Base-by-base conservation (phyloP, 768 basidiomycete genomes). In the Xerocomellus intermedius region DNA sequence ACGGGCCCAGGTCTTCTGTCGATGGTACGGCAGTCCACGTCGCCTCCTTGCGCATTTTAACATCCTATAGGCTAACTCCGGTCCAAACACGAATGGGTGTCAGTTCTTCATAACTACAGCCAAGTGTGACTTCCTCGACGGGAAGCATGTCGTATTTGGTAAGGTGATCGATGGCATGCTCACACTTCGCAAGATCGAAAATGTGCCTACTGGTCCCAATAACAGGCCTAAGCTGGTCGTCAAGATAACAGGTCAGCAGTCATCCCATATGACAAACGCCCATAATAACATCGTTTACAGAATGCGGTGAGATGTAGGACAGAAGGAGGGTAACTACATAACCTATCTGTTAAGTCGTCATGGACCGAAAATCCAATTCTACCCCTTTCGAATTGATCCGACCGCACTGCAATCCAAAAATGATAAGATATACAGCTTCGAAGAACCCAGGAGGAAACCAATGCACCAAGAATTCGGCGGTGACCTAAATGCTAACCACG, bases 61-160 rank as follows among this genome's bases (percentile, higher is more conserved):
- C 45, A 2, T 51, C 22, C 22, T 50, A 30, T 63, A 95, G 94
- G 96, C 95, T 0, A 98, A 98, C 73, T 97, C 95, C 0, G 96
- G 96, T 6, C 82, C 89, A 3, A 87, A 92, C 65, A 95, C 94
- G 14, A 98, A 98, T 60, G 96, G 95, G 3, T 95, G 92, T 70
- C 94, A 93, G 84, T 99, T 98, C 78, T 99, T 99, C 79, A 87
- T 99, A 68, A 99, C 97, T 0, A 94, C 92, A 2, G 91, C 85
- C 9, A 89, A 91, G 62, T 96, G 95, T 59, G 92, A 95, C 58
- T 98, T 98, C 73, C 82, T 99, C 42, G 95, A 99, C 68, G 91
- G 85, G 60, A 93, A 95, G 70, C 94, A 96, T 68, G 89, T 94
- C 62, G 93, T 95, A 2, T 97, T 97, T 64, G 94, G 94, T 7